phyloP scores from a whole-genome alignment of 1,139 yeast species.

The Hemisphaericaspora lyxosophila region DNA sequence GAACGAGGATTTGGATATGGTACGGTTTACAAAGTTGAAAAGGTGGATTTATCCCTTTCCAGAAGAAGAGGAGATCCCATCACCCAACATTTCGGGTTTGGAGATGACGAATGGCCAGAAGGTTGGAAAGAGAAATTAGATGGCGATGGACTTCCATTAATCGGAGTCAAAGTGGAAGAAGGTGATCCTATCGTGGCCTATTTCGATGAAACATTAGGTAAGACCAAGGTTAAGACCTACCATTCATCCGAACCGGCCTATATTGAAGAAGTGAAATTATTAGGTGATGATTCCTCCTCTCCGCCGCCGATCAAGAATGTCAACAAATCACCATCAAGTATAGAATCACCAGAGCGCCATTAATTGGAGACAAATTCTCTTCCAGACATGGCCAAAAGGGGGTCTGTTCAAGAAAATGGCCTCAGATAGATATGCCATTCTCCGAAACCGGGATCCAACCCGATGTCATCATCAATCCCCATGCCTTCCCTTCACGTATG shows the following conservation, averaged over 20 bases:
- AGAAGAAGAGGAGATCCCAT: constrained; percentile 94
- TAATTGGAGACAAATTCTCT: constrained; percentile 97
- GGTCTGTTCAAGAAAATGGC: constrained; percentile 99
- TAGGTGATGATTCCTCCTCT: constrained; percentile 93
- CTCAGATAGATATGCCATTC: constrained; percentile 94
- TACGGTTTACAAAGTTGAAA: constrained; percentile 92
- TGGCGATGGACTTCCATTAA: constrained; percentile 87
- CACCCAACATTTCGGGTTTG: constrained; percentile 93
- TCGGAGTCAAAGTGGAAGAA: constrained; percentile 85
- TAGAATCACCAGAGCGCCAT: constrained; percentile 87
- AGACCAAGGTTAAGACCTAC: constrained; percentile 88
- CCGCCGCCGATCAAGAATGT: constrained; percentile 64
- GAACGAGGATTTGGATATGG: constrained; percentile 99
- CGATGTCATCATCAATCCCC: constrained; percentile 95
- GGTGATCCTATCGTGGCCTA: constrained; percentile 96
- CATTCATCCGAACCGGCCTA: constrained; percentile 94
- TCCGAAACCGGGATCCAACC: constrained; percentile 96
- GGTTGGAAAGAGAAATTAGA: constrained; percentile 87
- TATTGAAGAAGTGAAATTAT: constrained; percentile 89
- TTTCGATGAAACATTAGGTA: constrained; percentile 87
- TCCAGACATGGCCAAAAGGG: constrained; percentile 99
- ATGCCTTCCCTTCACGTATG: constrained; percentile 99
- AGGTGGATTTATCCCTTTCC: constrained; percentile 73
- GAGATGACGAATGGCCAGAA: constrained; percentile 89
- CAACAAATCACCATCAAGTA: constrained; percentile 86